A percentile compares a stretch with the other conserved stretches of the same genome.
phyloP scores from a whole-genome alignment of 2,329 filamentous ascomycete species.

The Xylariaceae sp. region DNA sequence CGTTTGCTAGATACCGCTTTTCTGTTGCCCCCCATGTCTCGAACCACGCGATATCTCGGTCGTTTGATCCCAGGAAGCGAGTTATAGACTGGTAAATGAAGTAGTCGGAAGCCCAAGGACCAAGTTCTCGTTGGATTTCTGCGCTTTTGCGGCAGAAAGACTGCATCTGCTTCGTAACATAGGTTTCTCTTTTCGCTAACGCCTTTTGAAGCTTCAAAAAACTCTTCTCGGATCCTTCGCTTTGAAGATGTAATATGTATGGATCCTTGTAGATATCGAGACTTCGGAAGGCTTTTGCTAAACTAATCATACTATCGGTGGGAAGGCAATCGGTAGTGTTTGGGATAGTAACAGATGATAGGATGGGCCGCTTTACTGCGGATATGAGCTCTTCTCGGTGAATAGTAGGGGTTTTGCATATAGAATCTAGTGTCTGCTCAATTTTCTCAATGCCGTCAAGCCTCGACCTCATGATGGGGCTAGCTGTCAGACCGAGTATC shows the following conservation, averaged over 20 bases:
- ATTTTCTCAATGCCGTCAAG: conserved; percentile 63
- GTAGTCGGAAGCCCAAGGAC: conserved; percentile 71
- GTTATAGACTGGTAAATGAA: conserved; percentile 63
- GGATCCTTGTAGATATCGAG: conserved; percentile 70
- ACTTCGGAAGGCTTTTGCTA: conserved; percentile 49
- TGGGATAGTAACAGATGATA: conserved; percentile 46
- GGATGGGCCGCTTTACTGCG: conserved; percentile 69
- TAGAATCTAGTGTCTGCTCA: conserved; percentile 73
- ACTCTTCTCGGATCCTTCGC: conserved; percentile 51
- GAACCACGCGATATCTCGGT: conserved; percentile 40
- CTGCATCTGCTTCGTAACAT: conserved; percentile 61
- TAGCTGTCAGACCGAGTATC: conserved; percentile 83
- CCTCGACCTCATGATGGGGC: conserved; percentile 70
- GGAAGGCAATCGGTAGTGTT: conserved; percentile 10
- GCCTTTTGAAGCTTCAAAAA: conserved; percentile 47
- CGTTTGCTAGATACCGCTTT: conserved; percentile 59
- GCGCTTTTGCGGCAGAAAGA: conserved; percentile 57
- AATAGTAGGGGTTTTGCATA: conserved; percentile 70
- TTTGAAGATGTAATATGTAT: conserved; percentile 56
- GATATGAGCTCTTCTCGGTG: conserved; percentile 74
- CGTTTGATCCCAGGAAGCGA: conserved; percentile 38
- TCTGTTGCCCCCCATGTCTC: conserved; percentile 57
- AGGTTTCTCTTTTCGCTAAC: conserved; percentile 56
- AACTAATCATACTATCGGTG: conserved; percentile 50
- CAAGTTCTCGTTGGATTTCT: conserved; percentile 64